Conservation (phyloP, 495 filamentous ascomycete genomes). For the Lasiosphaeria miniovina region DNA sequence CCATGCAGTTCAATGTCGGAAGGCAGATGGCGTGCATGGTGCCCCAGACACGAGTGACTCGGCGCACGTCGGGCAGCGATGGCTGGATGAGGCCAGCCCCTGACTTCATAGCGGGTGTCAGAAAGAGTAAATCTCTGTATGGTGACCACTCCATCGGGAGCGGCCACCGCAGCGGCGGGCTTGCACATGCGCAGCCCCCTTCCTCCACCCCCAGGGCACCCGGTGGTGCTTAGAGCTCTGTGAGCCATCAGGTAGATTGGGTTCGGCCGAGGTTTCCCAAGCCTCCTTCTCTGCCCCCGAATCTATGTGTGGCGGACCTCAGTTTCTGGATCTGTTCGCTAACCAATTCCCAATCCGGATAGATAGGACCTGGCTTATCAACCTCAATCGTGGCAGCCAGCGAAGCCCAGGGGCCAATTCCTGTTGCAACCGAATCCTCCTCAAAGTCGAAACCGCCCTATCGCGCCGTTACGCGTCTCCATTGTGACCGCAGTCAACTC, state of each 20-base stretch:
- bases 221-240: background rate
- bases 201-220: background rate
- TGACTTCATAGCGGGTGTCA: slow-evolving; percentile 13
- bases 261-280: slow-evolving; percentile 28
- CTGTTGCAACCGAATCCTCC: slow-evolving; percentile 16
- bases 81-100: slow-evolving; percentile 2
- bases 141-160: slow-evolving; percentile 31
- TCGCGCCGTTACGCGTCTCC: slow-evolving; percentile 17
- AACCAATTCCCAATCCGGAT: slow-evolving; percentile 27
- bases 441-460: slow-evolving; percentile 17
- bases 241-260: slow-evolving; percentile 15
- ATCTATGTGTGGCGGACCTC: slow-evolving; percentile 23
- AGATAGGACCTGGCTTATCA: slow-evolving; percentile 18
- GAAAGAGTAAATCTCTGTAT: slow-evolving; percentile 16
- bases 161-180: slow-evolving; percentile 23
- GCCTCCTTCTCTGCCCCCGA: slow-evolving; percentile 12
- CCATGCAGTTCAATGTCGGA: background rate
- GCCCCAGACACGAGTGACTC: background rate
- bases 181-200: slow-evolving; percentile 9
- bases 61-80: background rate
- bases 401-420: slow-evolving; percentile 15
- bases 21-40: slow-evolving; percentile 5
- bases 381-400: slow-evolving; percentile 21
- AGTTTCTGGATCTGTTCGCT: slow-evolving; percentile 33
- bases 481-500: slow-evolving; percentile 16